These are phyloP conservation scores for Penicillium sp. DNA, from an alignment of 2,329 filamentous ascomycete species.

Conservation along the genomic window DNA sequence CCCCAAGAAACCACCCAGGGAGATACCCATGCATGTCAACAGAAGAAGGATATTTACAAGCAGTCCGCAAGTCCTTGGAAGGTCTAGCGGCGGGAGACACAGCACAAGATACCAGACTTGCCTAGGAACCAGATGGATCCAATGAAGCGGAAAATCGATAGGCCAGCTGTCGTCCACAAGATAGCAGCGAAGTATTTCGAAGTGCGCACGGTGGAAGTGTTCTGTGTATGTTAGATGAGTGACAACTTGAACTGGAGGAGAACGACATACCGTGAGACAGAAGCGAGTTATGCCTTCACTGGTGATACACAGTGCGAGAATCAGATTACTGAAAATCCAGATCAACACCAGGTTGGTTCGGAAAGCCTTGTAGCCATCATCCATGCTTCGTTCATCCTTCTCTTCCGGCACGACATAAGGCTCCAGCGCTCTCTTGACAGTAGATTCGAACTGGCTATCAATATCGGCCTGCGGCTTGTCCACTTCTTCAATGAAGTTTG, in stretches of 20 bases:
- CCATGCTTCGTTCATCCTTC: slow-evolving; percentile 75
- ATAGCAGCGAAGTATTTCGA: slow-evolving; percentile 84
- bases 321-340: slow-evolving; percentile 90
- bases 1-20: neutral
- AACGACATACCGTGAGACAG: slow-evolving; percentile 71
- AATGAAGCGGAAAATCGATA: slow-evolving; percentile 81
- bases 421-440: slow-evolving; percentile 84
- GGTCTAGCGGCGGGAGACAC: slow-evolving; percentile 69
- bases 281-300: slow-evolving; percentile 77
- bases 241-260: neutral
- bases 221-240: slow-evolving; percentile 40
- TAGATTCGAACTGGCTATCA: slow-evolving; percentile 90
- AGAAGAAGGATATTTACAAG: slow-evolving; percentile 8
- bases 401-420: slow-evolving; percentile 74
- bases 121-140: slow-evolving; percentile 91
- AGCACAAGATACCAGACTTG: slow-evolving; percentile 90
- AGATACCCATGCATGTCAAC: slow-evolving; percentile 1
- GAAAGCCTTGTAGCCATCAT: slow-evolving; percentile 99
- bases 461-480: slow-evolving; percentile 96
- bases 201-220: slow-evolving; percentile 66
- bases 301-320: slow-evolving; percentile 79
- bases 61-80: neutral
- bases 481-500: slow-evolving; percentile 82
- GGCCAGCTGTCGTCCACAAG: slow-evolving; percentile 76
- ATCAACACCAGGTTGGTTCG: slow-evolving; percentile 83